phyloP scores from a whole-genome alignment of 2,329 filamentous ascomycete species.

The Aspergillus sp. region DNA sequence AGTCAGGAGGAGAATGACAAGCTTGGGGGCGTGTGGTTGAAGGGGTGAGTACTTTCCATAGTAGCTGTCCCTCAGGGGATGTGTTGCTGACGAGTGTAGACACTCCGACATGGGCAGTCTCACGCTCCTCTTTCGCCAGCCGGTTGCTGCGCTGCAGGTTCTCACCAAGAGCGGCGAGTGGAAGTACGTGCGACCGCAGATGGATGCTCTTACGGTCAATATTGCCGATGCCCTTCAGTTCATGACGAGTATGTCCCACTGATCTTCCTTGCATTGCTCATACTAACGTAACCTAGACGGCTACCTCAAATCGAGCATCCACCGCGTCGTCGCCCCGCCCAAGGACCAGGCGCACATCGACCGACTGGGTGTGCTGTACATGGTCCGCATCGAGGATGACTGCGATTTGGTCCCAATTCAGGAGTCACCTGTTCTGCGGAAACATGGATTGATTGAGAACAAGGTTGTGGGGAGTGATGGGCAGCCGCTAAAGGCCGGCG shows the following conservation, averaged over 20 bases:
- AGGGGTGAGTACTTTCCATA: background rate
- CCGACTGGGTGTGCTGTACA: background rate
- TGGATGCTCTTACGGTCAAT: conserved; percentile 3
- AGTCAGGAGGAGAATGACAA: conserved; percentile 1
- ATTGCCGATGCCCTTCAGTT: conserved; percentile 5
- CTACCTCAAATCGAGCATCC: conserved; percentile 8
- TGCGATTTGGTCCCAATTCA: background rate
- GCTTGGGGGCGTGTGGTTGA: background rate
- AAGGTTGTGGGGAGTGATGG: conserved; percentile 4
- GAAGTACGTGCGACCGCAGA: conserved; percentile 3
- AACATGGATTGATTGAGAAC: background rate
- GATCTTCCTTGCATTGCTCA: no score
- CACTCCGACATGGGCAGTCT: conserved; percentile 9
- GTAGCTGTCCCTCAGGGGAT: background rate
- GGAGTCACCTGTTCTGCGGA: background rate
- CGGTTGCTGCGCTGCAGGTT: conserved; percentile 1
- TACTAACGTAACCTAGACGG: background rate
- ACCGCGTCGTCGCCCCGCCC: conserved; percentile 2
- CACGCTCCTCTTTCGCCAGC: background rate
- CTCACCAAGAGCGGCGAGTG: background rate
- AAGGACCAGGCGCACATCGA: conserved; percentile 6
- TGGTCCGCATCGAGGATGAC: conserved; percentile 3
- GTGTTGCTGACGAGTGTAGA: background rate
- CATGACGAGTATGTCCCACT: background rate
- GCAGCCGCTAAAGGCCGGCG: background rate